These are phyloP conservation scores for Pseudozyma thailandica DNA, from an alignment of 1,284 basidiomycete species.

Conservation along the genomic window DNA sequence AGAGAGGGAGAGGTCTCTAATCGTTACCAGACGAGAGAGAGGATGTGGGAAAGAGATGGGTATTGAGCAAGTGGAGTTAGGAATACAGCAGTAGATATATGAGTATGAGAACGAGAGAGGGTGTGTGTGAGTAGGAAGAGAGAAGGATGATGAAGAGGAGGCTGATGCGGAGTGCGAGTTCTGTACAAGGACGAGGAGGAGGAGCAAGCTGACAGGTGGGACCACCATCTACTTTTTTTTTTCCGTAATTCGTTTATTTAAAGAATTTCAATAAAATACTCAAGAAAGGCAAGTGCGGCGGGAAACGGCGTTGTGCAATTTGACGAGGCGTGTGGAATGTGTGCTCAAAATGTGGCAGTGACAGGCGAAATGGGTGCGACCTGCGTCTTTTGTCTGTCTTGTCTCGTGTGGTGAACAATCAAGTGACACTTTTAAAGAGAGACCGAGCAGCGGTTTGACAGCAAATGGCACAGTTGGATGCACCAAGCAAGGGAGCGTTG, in stretches of 20 bases:
- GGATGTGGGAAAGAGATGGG: constrained; percentile 2
- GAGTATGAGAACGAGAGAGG: constrained; percentile 3
- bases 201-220: constrained; percentile 18
- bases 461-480: neutral
- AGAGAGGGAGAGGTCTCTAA: constrained; percentile 10
- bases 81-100: constrained; percentile 32
- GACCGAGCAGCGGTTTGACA: constrained; percentile 6
- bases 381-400: too few species aligned
- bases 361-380: too few species aligned
- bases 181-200: neutral
- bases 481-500: neutral
- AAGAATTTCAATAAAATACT: neutral
- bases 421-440: too few species aligned
- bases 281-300: constrained; percentile 10
- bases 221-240: constrained; percentile 9
- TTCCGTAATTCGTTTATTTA: neutral
- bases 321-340: constrained; percentile 18
- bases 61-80: neutral
- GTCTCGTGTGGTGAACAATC: too few species aligned
- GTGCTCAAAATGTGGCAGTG: too few species aligned
- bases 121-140: neutral
- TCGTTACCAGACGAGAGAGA: constrained; percentile 50
- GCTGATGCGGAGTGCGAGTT: neutral
- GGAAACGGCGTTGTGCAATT: neutral
- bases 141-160: constrained; percentile 7